Evolutionary conservation across 148 eudicot species (phyloP), one percentile per base, ranked within the genome.

Genomic region (Salicornia ramosissima): DNA sequence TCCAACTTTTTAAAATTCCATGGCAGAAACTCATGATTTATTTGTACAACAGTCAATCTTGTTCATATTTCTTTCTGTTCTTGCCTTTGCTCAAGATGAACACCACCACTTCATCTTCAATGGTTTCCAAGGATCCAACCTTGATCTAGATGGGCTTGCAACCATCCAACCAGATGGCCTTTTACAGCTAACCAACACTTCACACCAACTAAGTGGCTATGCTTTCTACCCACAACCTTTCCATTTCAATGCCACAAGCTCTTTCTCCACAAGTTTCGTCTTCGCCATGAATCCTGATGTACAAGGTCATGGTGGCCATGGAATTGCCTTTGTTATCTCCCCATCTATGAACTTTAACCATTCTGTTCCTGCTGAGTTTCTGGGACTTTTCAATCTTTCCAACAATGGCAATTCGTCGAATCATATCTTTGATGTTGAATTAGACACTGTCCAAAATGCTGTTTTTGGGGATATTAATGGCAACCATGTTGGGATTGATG

Each of bases 401-500:
- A 76, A 76, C 67, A 71, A 76, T 57, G 75, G 75, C 16, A 55
- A 64, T n/a, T 14, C 39, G 11, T 64, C 75, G 18, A 69, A 80
- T 43, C 80, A 80, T 80, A 21, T 80, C 2, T 59, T 76, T 19
- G 80, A 80, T 0, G 55, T 80, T 19, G 83, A 77, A 53, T 30
- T 81, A 7, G 83, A 80, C 54, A 70, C 83, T 13, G 14, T 77
- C 6, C 53, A 26, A 53, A 81, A 69, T 55, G 72, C 76, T 34
- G 71, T 28, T 0, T 70, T 80, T 64, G 18, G 43, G 16, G 83
- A 80, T 16, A 67, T 55, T 45, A 61, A 77, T 67, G 71, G 74
- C 5, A 80, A 80, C 66, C 83, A 80, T 70, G 80, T 77, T 14
- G 83, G 83, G 0, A 65, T 77, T 19, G 83, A 76, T 58, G n/a